Evolutionary conservation across 1,284 basidiomycete species (phyloP).

Genomic region (Mrakiaceae sp.): DNA sequence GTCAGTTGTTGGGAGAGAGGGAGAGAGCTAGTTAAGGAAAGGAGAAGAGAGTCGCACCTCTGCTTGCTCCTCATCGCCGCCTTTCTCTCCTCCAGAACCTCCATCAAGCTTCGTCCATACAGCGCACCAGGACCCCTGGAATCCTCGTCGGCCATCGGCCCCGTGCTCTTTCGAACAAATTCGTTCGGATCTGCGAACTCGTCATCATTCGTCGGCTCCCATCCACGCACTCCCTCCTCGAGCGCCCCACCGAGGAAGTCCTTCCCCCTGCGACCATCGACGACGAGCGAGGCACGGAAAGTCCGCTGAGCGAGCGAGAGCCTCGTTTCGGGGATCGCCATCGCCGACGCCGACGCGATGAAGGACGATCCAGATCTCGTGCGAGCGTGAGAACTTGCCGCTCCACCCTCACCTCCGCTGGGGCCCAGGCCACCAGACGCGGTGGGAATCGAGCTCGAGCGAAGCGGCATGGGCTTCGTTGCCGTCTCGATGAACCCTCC

Average conservation of each 20-base stretch:
- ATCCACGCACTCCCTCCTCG: constrained; percentile 12
- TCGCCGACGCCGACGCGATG: constrained; percentile 6
- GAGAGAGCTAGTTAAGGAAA: not conserved
- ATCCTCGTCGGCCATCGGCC: constrained; percentile 1
- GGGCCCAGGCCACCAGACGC: not conserved
- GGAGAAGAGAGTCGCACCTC: not conserved
- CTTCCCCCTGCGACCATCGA: constrained; percentile 10
- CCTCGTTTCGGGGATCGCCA: constrained; percentile 2
- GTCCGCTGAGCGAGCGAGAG: constrained; percentile 16
- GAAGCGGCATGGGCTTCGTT: constrained; percentile 3
- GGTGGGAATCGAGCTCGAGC: constrained; percentile 1
- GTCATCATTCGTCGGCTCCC: constrained; percentile 11
- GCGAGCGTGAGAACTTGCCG: constrained; percentile 1
- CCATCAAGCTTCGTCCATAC: constrained; percentile 18
- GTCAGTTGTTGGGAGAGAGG: not conserved
- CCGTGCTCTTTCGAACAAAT: not conserved
- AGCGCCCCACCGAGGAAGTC: constrained; percentile 12
- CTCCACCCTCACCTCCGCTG: no score
- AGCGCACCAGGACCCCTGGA: constrained; percentile 14
- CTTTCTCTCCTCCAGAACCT: constrained; percentile 16
- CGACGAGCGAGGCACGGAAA: constrained; percentile 16
- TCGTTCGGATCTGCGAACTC: not conserved
- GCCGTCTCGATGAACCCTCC: constrained; percentile 4
- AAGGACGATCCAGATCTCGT: constrained; percentile 3
- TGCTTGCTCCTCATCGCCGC: constrained; percentile 9